Evolutionary conservation across 2,329 filamentous ascomycete genomes (phyloP).

Genomic region (Aspergillus novoparasiticus): DNA sequence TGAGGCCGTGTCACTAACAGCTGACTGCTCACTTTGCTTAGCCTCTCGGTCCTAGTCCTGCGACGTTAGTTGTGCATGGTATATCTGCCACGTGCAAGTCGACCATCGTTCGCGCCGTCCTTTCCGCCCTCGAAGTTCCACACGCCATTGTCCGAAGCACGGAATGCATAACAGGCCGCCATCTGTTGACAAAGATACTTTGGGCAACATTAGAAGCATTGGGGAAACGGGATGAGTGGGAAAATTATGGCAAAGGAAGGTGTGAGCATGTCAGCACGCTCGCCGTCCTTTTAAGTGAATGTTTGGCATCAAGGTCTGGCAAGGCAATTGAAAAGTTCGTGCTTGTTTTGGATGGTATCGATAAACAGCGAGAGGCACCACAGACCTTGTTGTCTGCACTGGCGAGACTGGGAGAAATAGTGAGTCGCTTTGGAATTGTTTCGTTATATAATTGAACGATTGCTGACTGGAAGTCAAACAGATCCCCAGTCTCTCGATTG

Average conservation of each 20-base stretch:
- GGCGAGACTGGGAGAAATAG: conserved; percentile 77
- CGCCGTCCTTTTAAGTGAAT: conserved; percentile 65
- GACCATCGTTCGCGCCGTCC: conserved; percentile 65
- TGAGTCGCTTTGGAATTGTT: conserved; percentile 46
- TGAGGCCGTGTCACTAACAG: background rate
- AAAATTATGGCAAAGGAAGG: conserved; percentile 55
- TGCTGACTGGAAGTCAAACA: conserved; percentile 40
- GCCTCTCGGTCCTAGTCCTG: conserved; percentile 62
- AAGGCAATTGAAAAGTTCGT: conserved; percentile 63
- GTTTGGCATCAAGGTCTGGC: conserved; percentile 36
- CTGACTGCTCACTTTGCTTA: conserved; percentile 17
- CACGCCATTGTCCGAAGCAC: conserved; percentile 46
- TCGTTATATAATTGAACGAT: background rate
- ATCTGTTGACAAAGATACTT: conserved; percentile 50
- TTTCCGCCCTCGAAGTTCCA: conserved; percentile 60
- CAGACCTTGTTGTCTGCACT: conserved; percentile 79
- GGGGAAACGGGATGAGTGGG: conserved; percentile 42
- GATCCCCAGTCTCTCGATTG: conserved; percentile 75
- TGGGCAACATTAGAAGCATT: conserved; percentile 41
- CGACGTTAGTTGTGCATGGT: conserved; percentile 79
- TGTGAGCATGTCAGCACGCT: conserved; percentile 83
- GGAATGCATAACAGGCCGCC: conserved; percentile 50
- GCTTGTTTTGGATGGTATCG: conserved; percentile 84
- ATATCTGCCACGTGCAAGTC: conserved; percentile 87
- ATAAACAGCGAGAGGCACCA: conserved; percentile 78